Conservation (phyloP, 805 yeast species). For the Saccharomycopsis sp. region DNA sequence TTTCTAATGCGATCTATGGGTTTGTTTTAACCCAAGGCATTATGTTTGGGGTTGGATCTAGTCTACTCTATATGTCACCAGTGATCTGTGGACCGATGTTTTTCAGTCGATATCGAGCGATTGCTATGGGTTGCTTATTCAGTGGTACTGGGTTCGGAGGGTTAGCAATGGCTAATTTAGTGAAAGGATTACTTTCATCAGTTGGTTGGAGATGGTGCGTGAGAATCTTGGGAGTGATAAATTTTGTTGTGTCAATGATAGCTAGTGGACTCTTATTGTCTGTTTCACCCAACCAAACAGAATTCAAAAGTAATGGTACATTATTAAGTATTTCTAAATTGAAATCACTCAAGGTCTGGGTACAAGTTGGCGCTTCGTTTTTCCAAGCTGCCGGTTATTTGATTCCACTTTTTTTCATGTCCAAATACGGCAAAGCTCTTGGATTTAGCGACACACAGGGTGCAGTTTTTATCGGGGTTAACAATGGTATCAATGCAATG, state of each 20-base stretch:
- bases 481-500: slow-evolving; percentile 30
- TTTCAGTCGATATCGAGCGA: slow-evolving; percentile 29
- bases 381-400: slow-evolving; percentile 33
- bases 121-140: slow-evolving; percentile 32
- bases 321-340: slow-evolving; percentile 1
- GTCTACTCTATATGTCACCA: slow-evolving; percentile 30
- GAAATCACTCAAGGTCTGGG: slow-evolving; percentile 3
- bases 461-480: slow-evolving; percentile 31
- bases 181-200: slow-evolving; percentile 25
- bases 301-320: background rate
- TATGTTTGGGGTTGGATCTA: slow-evolving; percentile 31
- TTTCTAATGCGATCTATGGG: slow-evolving; percentile 25
- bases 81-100: slow-evolving; percentile 31
- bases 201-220: slow-evolving; percentile 33
- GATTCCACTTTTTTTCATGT: slow-evolving; percentile 31
- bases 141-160: slow-evolving; percentile 35
- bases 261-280: background rate
- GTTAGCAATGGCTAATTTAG: slow-evolving; percentile 28
- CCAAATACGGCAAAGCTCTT: slow-evolving; percentile 29
- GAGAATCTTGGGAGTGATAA: slow-evolving; percentile 29
- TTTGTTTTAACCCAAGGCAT: slow-evolving; percentile 31
- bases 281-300: background rate
- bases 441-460: slow-evolving; percentile 29
- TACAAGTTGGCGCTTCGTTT: slow-evolving; percentile 25
- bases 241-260: slow-evolving; percentile 19